These are phyloP conservation scores for Microglena sp. DNA, from an alignment of 139 green algal species.

Conservation along the genomic window DNA sequence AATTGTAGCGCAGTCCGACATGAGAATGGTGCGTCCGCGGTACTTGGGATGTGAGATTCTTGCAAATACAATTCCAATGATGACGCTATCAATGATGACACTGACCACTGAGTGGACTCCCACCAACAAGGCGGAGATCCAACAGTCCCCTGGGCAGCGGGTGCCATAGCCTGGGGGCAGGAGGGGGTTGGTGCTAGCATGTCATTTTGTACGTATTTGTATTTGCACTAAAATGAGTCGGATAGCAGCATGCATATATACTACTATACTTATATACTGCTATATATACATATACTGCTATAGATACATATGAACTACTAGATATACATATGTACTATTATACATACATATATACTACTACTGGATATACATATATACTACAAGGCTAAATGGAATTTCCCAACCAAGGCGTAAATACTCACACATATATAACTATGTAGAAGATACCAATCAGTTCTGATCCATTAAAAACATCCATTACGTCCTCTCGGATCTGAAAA, in stretches of 20 bases:
- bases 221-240: neutral
- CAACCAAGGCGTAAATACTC: too few species aligned
- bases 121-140: conserved; percentile 44
- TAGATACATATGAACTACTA: too few species aligned
- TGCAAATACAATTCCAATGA: conserved; percentile 74
- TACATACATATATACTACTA: too few species aligned
- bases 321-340: too few species aligned
- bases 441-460: too few species aligned
- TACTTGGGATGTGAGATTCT: conserved; percentile 72
- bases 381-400: too few species aligned
- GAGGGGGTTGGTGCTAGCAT: neutral
- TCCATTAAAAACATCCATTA: too few species aligned
- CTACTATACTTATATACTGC: too few species aligned
- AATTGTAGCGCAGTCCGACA: conserved; percentile 69
- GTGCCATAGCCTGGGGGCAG: conserved; percentile 58
- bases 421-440: too few species aligned
- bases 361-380: too few species aligned
- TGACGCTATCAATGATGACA: conserved; percentile 63
- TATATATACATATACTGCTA: too few species aligned
- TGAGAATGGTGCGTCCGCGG: conserved; percentile 68
- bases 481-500: too few species aligned
- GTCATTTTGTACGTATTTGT: neutral
- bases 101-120: conserved; percentile 56
- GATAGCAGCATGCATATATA: neutral
- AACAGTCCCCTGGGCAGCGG: conserved; percentile 61